Conservation (phyloP, 345 rosid genomes). For the Euphorbia lathyris region DNA sequence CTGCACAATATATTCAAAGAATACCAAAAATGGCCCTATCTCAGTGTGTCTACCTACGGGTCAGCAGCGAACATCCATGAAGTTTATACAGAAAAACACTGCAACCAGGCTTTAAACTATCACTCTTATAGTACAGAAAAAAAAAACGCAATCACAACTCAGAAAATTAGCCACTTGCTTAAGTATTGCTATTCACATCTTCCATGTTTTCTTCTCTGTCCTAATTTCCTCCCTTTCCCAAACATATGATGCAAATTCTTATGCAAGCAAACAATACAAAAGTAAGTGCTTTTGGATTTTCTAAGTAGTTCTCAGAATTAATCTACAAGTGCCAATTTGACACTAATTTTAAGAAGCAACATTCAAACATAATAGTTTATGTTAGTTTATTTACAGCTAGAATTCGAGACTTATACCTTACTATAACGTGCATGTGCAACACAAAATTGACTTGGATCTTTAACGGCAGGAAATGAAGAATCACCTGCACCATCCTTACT, state of each 20-base stretch:
- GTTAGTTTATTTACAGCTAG: background rate
- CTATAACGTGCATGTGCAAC: conserved; percentile 89
- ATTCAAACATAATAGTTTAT: conserved; percentile 1
- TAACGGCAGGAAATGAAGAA: conserved; percentile 85
- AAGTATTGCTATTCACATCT: background rate
- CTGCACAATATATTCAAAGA: background rate
- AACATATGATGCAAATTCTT: background rate
- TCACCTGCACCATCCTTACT: conserved; percentile 91
- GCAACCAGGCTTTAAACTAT: background rate
- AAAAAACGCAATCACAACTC: background rate
- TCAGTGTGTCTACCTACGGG: too few relatives aligned
- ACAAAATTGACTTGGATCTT: conserved; percentile 81
- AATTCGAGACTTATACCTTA: conserved; percentile 51
- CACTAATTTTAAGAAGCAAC: conserved; percentile 1
- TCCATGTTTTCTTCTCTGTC: background rate
- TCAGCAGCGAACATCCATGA: too few relatives aligned
- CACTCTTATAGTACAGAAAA: background rate
- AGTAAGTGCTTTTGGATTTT: background rate
- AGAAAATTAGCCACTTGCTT: background rate
- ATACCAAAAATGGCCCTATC: too few relatives aligned
- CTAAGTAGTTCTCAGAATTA: background rate
- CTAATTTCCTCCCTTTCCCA: background rate
- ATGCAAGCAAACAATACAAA: conserved; percentile 1
- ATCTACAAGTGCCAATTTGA: conserved; percentile 2
- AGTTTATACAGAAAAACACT: background rate